These are phyloP conservation scores for Diaporthe sp. DNA, from an alignment of 2,329 filamentous ascomycete genomes.

Conservation along the genomic window DNA sequence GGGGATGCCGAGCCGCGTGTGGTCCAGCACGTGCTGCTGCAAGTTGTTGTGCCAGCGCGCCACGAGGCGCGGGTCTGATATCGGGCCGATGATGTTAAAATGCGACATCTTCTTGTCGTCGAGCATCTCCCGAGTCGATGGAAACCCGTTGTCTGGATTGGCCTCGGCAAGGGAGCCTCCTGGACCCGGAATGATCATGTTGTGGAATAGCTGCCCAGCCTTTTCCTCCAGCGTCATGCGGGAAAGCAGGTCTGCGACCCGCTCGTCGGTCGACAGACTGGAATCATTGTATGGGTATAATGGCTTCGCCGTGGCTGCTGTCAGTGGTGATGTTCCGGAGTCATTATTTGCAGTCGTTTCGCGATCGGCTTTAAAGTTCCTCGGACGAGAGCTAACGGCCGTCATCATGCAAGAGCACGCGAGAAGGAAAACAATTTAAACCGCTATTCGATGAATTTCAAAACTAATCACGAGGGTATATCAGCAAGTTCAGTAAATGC, in stretches of 20 bases:
- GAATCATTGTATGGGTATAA: slow-evolving; percentile 29
- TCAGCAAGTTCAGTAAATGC: no score
- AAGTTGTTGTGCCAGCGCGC: slow-evolving; percentile 58
- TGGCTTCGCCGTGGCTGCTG: background rate
- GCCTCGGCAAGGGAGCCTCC: slow-evolving; percentile 25
- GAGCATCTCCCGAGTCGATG: slow-evolving; percentile 12
- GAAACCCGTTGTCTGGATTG: background rate
- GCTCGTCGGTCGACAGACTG: slow-evolving; percentile 16
- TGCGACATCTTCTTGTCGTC: slow-evolving; percentile 39
- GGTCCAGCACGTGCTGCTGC: slow-evolving; percentile 55
- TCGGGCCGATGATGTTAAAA: slow-evolving; percentile 41
- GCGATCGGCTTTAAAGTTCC: background rate
- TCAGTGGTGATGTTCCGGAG: background rate
- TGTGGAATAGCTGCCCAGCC: slow-evolving; percentile 38
- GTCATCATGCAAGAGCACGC: background rate
- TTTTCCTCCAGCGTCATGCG: slow-evolving; percentile 39
- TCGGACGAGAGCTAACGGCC: background rate
- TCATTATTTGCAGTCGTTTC: background rate
- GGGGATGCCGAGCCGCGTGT: slow-evolving; percentile 63
- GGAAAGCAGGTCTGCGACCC: slow-evolving; percentile 36
- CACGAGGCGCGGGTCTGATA: slow-evolving; percentile 48
- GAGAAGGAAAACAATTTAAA: background rate
- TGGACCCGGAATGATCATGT: slow-evolving; percentile 27
- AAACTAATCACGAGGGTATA: background rate
- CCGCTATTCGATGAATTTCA: background rate